Conservation (phyloP, 202 grass and related monocot genomes). For the Miscanthus sacchariflorus region DNA sequence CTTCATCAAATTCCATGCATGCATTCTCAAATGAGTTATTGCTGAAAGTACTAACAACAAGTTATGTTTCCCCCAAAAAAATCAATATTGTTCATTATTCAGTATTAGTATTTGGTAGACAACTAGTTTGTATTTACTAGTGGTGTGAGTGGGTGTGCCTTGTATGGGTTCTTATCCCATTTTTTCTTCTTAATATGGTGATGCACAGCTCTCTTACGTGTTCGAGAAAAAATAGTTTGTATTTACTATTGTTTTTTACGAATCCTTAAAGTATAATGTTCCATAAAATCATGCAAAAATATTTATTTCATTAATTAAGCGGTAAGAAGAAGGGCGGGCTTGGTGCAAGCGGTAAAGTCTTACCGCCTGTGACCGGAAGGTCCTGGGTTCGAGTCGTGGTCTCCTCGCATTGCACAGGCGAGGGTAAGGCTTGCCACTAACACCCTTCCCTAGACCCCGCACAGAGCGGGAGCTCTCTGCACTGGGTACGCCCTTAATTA, state of each 20-base stretch:
- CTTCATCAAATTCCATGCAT: slow-evolving; percentile 83
- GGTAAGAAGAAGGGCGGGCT: neutral
- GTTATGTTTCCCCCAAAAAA: neutral
- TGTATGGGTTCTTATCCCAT: too few species aligned
- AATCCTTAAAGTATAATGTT: slow-evolving; percentile 5
- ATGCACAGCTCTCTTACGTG: too few species aligned
- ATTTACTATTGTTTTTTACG: neutral
- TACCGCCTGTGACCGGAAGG: too few species aligned
- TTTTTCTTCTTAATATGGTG: too few species aligned
- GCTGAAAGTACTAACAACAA: slow-evolving; percentile 54
- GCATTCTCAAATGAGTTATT: slow-evolving; percentile 85
- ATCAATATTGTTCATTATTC: slow-evolving; percentile 31
- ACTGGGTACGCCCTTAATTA: neutral
- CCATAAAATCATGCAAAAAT: neutral
- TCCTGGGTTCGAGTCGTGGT: too few species aligned
- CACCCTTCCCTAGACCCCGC: too few species aligned
- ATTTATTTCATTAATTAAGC: neutral
- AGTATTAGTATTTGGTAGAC: slow-evolving; percentile 21
- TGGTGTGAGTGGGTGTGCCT: neutral
- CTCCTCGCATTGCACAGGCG: too few species aligned
- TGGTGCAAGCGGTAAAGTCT: too few species aligned
- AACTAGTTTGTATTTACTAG: slow-evolving; percentile 25
- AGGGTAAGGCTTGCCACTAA: too few species aligned
- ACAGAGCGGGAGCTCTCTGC: too few species aligned
- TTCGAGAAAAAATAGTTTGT: too few species aligned